A percentile compares a stretch with the other conserved stretches of the same genome.
These are phyloP conservation scores for Penicillium flavigenum DNA, from an alignment of 495 filamentous ascomycete genomes.

Conservation along the genomic window DNA sequence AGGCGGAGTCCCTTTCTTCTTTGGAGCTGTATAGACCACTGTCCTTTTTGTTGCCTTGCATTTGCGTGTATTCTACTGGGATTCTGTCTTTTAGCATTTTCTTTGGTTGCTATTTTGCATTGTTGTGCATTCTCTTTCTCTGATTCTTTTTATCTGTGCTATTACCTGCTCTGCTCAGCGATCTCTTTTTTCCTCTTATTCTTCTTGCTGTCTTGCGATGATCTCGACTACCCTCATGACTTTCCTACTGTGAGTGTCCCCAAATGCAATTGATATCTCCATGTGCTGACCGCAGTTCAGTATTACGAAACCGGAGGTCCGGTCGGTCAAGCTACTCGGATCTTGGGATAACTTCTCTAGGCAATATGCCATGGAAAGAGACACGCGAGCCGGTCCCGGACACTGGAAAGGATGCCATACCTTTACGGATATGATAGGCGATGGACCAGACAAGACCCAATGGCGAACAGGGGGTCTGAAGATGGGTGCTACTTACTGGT, in stretches of 20 bases:
- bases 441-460: slow-evolving; percentile 61
- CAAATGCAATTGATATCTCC: not conserved
- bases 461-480: slow-evolving; percentile 77
- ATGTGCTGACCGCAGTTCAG: slow-evolving; percentile 15
- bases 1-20: not conserved
- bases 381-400: slow-evolving; percentile 63
- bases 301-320: slow-evolving; percentile 59
- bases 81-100: slow-evolving; percentile 21
- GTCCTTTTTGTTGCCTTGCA: slow-evolving; percentile 22
- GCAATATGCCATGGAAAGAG: slow-evolving; percentile 75
- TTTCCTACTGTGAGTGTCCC: slow-evolving; percentile 64
- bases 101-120: slow-evolving; percentile 3
- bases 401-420: slow-evolving; percentile 83
- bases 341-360: slow-evolving; percentile 91
- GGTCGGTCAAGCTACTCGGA: slow-evolving; percentile 76
- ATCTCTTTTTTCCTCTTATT: slow-evolving; percentile 10
- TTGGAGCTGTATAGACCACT: slow-evolving; percentile 9
- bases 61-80: slow-evolving; percentile 24
- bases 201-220: slow-evolving; percentile 44
- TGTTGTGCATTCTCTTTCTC: slow-evolving; percentile 13
- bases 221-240: slow-evolving; percentile 73
- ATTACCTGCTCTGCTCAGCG: slow-evolving; percentile 14
- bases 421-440: slow-evolving; percentile 80
- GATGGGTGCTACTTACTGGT: slow-evolving; percentile 93
- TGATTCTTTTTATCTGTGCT: slow-evolving; percentile 5